Evolutionary conservation across 257 asterid genomes (phyloP).

Genomic region (Nicotiana undulata): DNA sequence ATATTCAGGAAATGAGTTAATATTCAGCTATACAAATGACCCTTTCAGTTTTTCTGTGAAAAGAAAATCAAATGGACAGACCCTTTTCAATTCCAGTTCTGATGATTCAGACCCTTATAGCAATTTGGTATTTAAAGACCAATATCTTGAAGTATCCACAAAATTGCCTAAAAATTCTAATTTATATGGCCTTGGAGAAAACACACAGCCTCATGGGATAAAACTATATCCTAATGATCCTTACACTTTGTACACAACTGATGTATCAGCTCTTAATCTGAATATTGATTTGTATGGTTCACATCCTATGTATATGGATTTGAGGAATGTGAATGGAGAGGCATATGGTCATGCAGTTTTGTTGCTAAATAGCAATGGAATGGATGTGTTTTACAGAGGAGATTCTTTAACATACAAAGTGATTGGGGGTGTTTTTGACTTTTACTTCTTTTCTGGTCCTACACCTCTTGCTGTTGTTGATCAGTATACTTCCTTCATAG

Average conservation of each 20-base stretch:
- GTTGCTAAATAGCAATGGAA: slow-evolving; percentile 26
- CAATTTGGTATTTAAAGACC: slow-evolving; percentile 53
- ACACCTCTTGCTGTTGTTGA: slow-evolving; percentile 18
- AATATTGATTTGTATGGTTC: slow-evolving; percentile 77
- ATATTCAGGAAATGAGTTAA: neutral
- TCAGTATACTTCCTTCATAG: slow-evolving; percentile 20
- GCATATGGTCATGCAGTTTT: slow-evolving; percentile 19
- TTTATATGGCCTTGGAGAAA: slow-evolving; percentile 88
- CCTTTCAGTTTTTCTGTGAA: slow-evolving; percentile 35
- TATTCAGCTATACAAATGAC: slow-evolving; percentile 11
- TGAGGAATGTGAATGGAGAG: slow-evolving; percentile 7
- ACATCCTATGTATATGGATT: slow-evolving; percentile 64
- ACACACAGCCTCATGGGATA: slow-evolving; percentile 53
- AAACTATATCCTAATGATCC: slow-evolving; percentile 45
- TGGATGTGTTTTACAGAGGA: slow-evolving; percentile 24
- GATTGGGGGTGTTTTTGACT: slow-evolving; percentile 26
- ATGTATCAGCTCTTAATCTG: slow-evolving; percentile 37
- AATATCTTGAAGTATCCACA: slow-evolving; percentile 78
- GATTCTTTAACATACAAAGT: slow-evolving; percentile 22
- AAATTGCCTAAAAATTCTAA: slow-evolving; percentile 34
- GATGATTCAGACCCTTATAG: slow-evolving; percentile 6
- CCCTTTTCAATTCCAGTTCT: slow-evolving; percentile 30
- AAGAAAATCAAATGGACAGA: slow-evolving; percentile 31
- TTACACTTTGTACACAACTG: slow-evolving; percentile 81
- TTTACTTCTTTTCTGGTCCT: slow-evolving; percentile 22